These are phyloP conservation scores for Mortierella antarctica DNA, from an alignment of 192 early-diverging fungal species.

Conservation along the genomic window DNA sequence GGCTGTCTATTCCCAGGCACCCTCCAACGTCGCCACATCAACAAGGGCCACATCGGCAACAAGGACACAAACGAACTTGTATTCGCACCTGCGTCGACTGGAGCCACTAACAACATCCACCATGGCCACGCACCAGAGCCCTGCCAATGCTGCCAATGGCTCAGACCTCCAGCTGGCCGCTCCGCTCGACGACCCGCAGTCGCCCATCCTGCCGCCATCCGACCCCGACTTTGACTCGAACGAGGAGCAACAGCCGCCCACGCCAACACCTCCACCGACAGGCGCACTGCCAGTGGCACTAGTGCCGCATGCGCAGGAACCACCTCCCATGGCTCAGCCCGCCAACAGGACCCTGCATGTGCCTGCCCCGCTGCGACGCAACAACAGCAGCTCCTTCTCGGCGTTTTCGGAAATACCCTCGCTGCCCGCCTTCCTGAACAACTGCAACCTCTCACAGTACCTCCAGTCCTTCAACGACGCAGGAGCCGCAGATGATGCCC, in stretches of 20 bases:
- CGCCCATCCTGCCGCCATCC: constrained; percentile 30
- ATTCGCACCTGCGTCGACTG: too few species aligned
- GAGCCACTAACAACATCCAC: not conserved
- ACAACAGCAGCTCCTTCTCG: constrained; percentile 44
- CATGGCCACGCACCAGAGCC: constrained; percentile 25
- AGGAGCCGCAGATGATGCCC: constrained; percentile 60
- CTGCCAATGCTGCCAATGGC: constrained; percentile 1
- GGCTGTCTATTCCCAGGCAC: too few species aligned
- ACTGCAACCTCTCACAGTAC: constrained; percentile 63
- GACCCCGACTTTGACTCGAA: constrained; percentile 36
- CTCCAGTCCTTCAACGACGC: constrained; percentile 56
- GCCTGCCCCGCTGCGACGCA: constrained; percentile 23
- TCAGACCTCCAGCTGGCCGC: not conserved
- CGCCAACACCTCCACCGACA: constrained; percentile 23
- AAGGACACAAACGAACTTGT: not conserved
- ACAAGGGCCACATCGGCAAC: not conserved
- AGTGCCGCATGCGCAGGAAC: not conserved
- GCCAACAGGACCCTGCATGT: constrained; percentile 18
- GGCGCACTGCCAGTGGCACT: not conserved
- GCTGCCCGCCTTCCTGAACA: constrained; percentile 58
- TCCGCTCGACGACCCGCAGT: constrained; percentile 20
- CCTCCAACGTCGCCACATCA: too few species aligned
- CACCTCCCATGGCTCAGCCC: not conserved
- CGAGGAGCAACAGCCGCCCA: constrained; percentile 35
- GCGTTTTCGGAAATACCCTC: constrained; percentile 51